Base-by-base conservation (phyloP, 1,139 yeast species). In the Debaryomyces fabryi region DNA sequence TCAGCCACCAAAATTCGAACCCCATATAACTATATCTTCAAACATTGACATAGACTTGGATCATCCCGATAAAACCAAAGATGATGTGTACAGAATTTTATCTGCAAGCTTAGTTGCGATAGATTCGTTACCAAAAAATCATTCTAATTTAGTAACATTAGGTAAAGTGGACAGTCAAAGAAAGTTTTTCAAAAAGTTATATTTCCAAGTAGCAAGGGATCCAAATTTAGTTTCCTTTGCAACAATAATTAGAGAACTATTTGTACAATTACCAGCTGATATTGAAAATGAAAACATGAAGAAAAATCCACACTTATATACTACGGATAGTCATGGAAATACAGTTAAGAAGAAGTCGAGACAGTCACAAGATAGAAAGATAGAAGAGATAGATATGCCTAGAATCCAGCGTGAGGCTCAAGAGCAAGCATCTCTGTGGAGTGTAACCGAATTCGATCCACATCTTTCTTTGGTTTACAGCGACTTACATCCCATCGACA, bases 401-500 rank as follows among this genome's bases (percentile, higher is more conserved):
- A 56, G 50, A 46, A 61, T 69, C 34, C 70, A 57, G 45, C 55
- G 52, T 37, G 64, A 68, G 44, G 66, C 78, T 13, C 67, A 78
- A 2, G 55, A 48, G 5, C 71, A 67, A 50, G 80, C 80, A 0
- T 74, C 77, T 2, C 69, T 65, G 8, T 88, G 95, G 95, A 78
- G 81, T 8, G 56, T 58, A 6, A 62, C 68, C 9, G 87, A 82
- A 47, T 88, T 74, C 60, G 82, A 80, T 45, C 96, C 96, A 1
- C 96, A 88, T 63, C 69, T 88, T 32, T 85, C 92, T 9, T 67
- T 88, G 50, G 85, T 83, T 4, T 88, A 88, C 64, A 83, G 91
- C 13, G 81, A 82, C 52, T 64, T 81, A 21, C 76, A 82, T 57
- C 91, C 90, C 5, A 78, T 88, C 12, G 87, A 86, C 54, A 86